Evolutionary conservation across 768 basidiomycete species (phyloP), one percentile per base, ranked within the genome.

Genomic region (Stropharia rugosoannulata): DNA sequence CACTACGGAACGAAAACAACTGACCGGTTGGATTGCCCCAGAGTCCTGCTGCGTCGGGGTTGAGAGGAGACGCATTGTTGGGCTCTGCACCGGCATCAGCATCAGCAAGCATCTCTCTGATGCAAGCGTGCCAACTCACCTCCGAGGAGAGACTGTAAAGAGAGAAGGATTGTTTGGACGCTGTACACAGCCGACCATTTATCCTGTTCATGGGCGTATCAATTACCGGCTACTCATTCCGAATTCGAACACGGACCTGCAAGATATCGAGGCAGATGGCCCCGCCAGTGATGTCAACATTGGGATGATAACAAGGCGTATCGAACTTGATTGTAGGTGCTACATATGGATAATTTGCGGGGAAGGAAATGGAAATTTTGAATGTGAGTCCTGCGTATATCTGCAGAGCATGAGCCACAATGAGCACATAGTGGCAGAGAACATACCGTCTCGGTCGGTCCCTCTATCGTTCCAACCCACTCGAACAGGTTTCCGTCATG

Each of bases 181-280:
- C 90, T 92, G 70, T 95, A 93, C 1, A 95, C 89, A 6, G 94
- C 93, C 3, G 90, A 92, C 94, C 93, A 95, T 66, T 94, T 91
- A 71, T 94, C 92, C 89, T 93, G 59, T 32, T 44, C 46, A 47
- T 36, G 37, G 56, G 18, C 52, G 19, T 12, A 18, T 40, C 19
- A 37, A 38, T 32, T 47, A 29, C 44, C 5, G 18, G 25, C 15
- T 4, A 37, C 41, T 37, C 36, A 27, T 12, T 11, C 16, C 12
- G 49, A 12, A 42, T 9, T 59, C 61, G 60, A 56, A 11, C 54
- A 68, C 74, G 13, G 55, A 84, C 90, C 80, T 95, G 90, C 44
- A 95, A 73, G 63, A 96, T 95, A 67, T 95, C 93, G 41, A 94
- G 76, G 69, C 90, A 94, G 60, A 93, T 93, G 18, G 86, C 81